These are phyloP conservation scores for Chlorella ohadii DNA, from an alignment of 139 green algal genomes.

Conservation along the genomic window DNA sequence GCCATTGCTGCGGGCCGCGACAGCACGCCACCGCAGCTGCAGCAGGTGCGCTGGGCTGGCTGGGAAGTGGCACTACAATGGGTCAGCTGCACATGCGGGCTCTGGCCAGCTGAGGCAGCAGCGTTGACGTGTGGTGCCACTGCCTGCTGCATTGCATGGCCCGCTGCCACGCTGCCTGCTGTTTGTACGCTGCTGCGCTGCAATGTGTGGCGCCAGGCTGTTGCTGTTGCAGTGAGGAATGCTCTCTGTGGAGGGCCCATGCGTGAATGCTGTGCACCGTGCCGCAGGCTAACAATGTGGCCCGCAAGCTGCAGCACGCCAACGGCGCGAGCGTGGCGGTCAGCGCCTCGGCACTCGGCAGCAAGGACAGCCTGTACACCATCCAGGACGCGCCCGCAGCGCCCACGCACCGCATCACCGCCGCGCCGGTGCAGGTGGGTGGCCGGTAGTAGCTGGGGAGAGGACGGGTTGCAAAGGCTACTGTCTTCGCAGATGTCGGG, in stretches of 20 bases:
- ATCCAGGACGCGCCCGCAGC: conserved; percentile 40
- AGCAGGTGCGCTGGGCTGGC: background rate
- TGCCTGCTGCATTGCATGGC: no score
- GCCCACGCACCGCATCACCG: conserved; percentile 40
- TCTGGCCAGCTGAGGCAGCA: background rate
- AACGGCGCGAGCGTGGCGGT: conserved; percentile 36
- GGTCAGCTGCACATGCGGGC: no score
- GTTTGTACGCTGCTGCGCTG: no score
- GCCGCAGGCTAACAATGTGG: conserved; percentile 34
- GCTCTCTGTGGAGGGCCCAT: background rate
- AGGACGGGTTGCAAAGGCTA: no score
- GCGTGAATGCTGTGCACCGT: background rate
- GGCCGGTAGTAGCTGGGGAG: background rate
- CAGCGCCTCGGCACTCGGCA: conserved; percentile 5
- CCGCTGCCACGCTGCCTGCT: no score
- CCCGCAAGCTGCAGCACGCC: conserved; percentile 32
- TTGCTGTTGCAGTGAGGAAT: no score
- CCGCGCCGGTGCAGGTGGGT: conserved; percentile 17
- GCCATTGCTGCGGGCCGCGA: conserved; percentile 17
- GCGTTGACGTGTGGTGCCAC: no score
- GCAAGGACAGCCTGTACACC: conserved; percentile 45
- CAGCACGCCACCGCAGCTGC: conserved; percentile 23
- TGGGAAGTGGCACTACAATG: no score
- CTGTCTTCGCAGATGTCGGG: no score
- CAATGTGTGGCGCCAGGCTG: no score